Conservation (phyloP, 257 asterid genomes). For the Nicotiana paniculata region DNA sequence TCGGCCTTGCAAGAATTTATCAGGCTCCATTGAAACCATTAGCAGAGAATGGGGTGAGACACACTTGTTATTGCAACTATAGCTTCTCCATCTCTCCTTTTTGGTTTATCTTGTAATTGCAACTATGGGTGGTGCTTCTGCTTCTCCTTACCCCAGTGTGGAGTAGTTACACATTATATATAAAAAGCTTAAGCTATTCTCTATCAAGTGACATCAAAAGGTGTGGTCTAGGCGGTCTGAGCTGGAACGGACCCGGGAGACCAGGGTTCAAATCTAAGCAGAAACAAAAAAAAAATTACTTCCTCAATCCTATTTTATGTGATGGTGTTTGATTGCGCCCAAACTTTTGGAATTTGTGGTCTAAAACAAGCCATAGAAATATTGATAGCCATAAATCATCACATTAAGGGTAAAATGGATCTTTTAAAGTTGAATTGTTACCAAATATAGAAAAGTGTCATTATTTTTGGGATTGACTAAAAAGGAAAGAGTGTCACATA, state of each 20-base stretch:
- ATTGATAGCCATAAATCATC: too few species aligned
- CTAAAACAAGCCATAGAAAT: too few species aligned
- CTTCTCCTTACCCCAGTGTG: neutral
- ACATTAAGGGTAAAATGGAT: too few species aligned
- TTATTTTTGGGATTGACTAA: too few species aligned
- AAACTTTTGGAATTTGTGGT: too few species aligned
- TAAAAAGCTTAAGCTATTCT: neutral
- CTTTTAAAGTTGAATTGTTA: too few species aligned
- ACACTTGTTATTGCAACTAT: neutral
- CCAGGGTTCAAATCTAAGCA: neutral
- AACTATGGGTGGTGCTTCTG: neutral
- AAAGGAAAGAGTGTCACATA: too few species aligned
- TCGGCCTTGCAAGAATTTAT: constrained; percentile 95
- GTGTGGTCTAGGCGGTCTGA: neutral
- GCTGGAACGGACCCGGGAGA: neutral
- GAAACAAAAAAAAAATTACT: neutral
- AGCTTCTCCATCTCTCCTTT: neutral
- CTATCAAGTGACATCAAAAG: neutral
- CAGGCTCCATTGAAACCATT: constrained; percentile 90
- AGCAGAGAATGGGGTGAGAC: constrained; percentile 83
- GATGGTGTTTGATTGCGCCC: too few species aligned
- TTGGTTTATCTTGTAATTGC: neutral
- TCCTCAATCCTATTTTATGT: too few species aligned
- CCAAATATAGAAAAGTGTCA: too few species aligned
- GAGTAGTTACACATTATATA: neutral